Evolutionary conservation across 1,284 basidiomycete genomes (phyloP), one percentile per base, ranked within the genome.

Genomic region (Ustilago bromivora): DNA sequence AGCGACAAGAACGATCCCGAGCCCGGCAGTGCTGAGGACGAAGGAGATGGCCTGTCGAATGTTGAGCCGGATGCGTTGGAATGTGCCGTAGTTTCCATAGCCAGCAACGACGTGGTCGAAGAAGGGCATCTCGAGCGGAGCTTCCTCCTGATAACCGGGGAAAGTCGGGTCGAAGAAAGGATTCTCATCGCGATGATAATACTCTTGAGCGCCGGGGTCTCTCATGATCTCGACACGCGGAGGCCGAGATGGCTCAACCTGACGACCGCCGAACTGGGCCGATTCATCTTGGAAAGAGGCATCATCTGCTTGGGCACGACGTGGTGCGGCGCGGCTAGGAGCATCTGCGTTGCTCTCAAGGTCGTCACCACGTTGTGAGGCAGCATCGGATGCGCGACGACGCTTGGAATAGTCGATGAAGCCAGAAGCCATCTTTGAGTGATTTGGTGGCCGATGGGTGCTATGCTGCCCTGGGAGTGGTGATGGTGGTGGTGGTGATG

Each of bases 31-130:
- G 52, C 80, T 81, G 41, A 80, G 19, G 11, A 49, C 23, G 54
- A 84, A 82, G 49, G 82, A 84, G 57, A 81, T 6, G 31, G 75
- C 51, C 66, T 85, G 84, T 9, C 82, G 76, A 43, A 84, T 65
- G 59, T 78, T 74, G 40, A 85, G 70, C 28, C 80, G 75, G 2
- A 78, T 19, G 31, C 79, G 81, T 47, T 76, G 66, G 17, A 83
- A 60, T 5, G 61, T 19, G 36, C 76, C 78, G 47, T 82, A 84
- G 28, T 82, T 60, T 46, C 82, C 83, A 53, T 83, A 85, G 53
- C 82, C 66, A 13, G 77, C 79, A 3, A 85, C 83, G 46, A 80
- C 74, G 52, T 85, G 84, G 70, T 84, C 77, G 64, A 85, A 84
- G 66, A 84, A 85, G 35, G 80, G 75, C 78, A 81, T 81, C 67